Percentiles rank a stretch among this genome's conserved stretches.
Evolutionary conservation across 352 stramenopile genomes (phyloP).

Genomic region (Pythium sukuiense): DNA sequence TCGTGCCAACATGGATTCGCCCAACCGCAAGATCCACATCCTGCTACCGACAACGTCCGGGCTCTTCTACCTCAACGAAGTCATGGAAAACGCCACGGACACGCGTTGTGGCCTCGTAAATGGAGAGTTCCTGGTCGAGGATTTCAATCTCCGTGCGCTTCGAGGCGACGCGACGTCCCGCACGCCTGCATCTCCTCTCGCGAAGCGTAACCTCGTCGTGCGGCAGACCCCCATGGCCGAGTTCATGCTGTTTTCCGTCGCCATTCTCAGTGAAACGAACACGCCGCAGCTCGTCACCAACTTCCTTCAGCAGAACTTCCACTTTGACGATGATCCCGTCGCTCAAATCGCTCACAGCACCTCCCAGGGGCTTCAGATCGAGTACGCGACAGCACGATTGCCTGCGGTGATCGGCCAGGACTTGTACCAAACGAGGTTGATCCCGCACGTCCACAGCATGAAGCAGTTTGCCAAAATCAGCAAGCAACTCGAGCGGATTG

Average conservation of each 20-base stretch:
- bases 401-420: slow-evolving; percentile 50
- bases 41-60: slow-evolving; percentile 63
- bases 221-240: slow-evolving; percentile 25
- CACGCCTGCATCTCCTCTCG: slow-evolving; percentile 1
- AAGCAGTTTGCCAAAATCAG: slow-evolving; percentile 43
- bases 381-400: slow-evolving; percentile 30
- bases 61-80: slow-evolving; percentile 72
- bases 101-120: slow-evolving; percentile 62
- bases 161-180: slow-evolving; percentile 2
- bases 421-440: slow-evolving; percentile 52
- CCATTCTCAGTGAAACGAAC: slow-evolving; percentile 51
- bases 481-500: slow-evolving; percentile 41
- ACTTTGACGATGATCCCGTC: slow-evolving; percentile 31
- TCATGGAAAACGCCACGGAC: slow-evolving; percentile 58
- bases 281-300: slow-evolving; percentile 63
- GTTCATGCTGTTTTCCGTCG: slow-evolving; percentile 72
- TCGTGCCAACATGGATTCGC: slow-evolving; percentile 51
- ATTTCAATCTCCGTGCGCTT: slow-evolving; percentile 55
- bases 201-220: slow-evolving; percentile 9
- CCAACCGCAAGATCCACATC: slow-evolving; percentile 64
- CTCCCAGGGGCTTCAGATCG: slow-evolving; percentile 26
- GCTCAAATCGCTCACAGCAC: neutral
- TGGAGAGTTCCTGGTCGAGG: slow-evolving; percentile 62
- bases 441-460: slow-evolving; percentile 57
- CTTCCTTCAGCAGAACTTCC: slow-evolving; percentile 78